These are phyloP conservation scores for Chlorella sp. DNA, from an alignment of 139 green algal genomes.

Conservation along the genomic window DNA sequence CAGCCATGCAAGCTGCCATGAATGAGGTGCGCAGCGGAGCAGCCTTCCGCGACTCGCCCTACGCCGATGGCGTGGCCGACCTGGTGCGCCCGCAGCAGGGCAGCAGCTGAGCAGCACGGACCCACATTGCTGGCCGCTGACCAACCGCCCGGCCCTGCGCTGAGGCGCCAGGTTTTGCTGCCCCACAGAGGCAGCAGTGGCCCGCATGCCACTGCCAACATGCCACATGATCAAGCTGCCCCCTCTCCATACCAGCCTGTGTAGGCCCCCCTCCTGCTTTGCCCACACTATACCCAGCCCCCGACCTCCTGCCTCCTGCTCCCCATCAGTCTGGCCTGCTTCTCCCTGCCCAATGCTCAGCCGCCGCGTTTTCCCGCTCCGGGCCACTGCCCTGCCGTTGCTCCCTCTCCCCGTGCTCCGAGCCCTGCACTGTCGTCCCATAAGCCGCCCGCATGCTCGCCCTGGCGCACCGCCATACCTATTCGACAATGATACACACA, in stretches of 20 bases:
- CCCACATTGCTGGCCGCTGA: not conserved
- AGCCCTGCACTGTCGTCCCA: too few species aligned
- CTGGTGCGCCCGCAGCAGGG: not conserved
- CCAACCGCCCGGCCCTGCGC: too few species aligned
- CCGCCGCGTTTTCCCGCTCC: not conserved
- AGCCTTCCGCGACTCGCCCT: constrained; percentile 22
- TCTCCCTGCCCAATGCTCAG: not conserved
- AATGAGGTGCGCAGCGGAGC: constrained; percentile 16
- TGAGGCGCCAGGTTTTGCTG: too few species aligned
- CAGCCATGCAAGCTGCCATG: constrained; percentile 2
- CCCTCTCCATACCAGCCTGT: not conserved
- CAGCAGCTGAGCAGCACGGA: not conserved
- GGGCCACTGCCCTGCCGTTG: too few species aligned
- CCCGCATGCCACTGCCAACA: too few species aligned
- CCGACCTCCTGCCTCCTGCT: not conserved
- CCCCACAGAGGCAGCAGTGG: too few species aligned
- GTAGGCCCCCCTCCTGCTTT: not conserved
- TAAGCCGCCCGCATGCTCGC: not conserved
- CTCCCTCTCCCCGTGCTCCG: too few species aligned
- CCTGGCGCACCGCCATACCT: not conserved
- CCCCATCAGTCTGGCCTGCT: not conserved
- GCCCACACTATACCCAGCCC: not conserved
- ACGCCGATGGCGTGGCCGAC: constrained; percentile 33
- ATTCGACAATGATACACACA: not conserved
- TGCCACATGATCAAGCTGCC: not conserved